These are phyloP conservation scores for Aeschynomene evenia DNA, from an alignment of 306 rosid species.

Conservation along the genomic window DNA sequence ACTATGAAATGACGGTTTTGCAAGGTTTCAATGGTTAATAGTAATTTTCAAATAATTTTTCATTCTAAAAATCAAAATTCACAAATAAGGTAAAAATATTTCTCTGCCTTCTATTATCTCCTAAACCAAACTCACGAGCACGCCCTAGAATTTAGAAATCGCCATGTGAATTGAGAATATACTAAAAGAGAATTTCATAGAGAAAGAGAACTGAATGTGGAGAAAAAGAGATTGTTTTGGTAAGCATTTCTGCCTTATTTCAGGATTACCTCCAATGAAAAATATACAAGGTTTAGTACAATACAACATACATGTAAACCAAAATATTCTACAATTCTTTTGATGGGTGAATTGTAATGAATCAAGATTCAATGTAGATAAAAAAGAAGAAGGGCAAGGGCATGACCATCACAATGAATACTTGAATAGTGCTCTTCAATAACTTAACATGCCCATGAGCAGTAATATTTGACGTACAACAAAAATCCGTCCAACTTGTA, in stretches of 20 bases:
- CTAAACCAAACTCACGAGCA: no score
- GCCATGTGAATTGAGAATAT: no score
- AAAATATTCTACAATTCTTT: conserved; percentile 25
- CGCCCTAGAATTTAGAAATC: no score
- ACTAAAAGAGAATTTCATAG: no score
- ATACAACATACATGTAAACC: conserved; percentile 20
- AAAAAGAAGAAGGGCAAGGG: not conserved
- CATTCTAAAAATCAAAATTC: no score
- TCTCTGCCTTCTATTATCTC: no score
- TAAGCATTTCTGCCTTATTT: conserved; percentile 38
- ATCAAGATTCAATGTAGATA: conserved; percentile 30
- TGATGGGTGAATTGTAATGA: conserved; percentile 25
- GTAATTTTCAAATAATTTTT: no score
- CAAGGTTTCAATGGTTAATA: no score
- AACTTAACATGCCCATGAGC: conserved; percentile 30
- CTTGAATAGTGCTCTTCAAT: conserved; percentile 17
- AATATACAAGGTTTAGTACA: conserved; percentile 35
- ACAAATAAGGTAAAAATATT: no score
- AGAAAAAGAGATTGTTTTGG: not conserved
- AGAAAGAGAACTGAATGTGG: not conserved
- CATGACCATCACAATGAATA: conserved; percentile 26
- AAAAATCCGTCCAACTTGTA: no score
- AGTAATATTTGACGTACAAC: no score
- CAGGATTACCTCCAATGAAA: conserved; percentile 21
- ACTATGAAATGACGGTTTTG: no score